Percentiles rank a stretch among this genome's conserved stretches.
Conservation (phyloP, 805 yeast genomes). For the Wickerhamomyces strasburgensis region DNA sequence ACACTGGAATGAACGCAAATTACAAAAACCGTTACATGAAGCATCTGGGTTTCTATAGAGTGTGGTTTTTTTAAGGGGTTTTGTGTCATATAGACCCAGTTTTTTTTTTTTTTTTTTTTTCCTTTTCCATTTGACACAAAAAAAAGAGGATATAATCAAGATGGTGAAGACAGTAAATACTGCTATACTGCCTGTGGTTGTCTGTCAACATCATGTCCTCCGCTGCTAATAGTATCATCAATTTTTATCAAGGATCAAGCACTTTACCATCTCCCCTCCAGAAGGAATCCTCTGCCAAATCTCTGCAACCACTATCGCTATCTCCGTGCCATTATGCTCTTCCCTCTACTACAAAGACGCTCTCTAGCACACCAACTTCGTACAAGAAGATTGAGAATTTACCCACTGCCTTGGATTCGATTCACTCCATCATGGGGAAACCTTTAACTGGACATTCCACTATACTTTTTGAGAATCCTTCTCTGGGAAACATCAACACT, state of each 20-base stretch:
- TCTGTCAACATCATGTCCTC: slow-evolving; percentile 4
- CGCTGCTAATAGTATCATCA: slow-evolving; percentile 14
- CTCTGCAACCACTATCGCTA: not conserved
- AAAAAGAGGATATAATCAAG: no score
- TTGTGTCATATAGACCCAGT: no score
- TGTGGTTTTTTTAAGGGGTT: no score
- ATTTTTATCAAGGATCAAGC: slow-evolving; percentile 10
- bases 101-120: not conserved
- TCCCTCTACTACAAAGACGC: slow-evolving; percentile 1
- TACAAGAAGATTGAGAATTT: slow-evolving; percentile 10
- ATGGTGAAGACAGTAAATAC: no score
- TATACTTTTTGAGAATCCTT: not conserved
- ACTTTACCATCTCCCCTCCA: slow-evolving; percentile 5
- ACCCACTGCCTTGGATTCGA: slow-evolving; percentile 10
- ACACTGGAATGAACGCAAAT: slow-evolving; percentile 32
- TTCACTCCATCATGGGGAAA: not conserved
- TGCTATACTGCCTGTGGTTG: no score
- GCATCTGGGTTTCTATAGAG: not conserved
- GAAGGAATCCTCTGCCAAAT: slow-evolving; percentile 1
- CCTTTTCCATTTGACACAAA: not conserved
- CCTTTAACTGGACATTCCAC: not conserved
- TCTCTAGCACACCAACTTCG: no score
- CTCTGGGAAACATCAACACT: slow-evolving; percentile 1
- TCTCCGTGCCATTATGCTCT: not conserved
- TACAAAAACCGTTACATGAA: slow-evolving; percentile 25